A percentile compares a stretch with the other conserved stretches of the same genome.
Evolutionary conservation across 2,329 filamentous ascomycete species (phyloP).

Genomic region (Microascus cirrosus): DNA sequence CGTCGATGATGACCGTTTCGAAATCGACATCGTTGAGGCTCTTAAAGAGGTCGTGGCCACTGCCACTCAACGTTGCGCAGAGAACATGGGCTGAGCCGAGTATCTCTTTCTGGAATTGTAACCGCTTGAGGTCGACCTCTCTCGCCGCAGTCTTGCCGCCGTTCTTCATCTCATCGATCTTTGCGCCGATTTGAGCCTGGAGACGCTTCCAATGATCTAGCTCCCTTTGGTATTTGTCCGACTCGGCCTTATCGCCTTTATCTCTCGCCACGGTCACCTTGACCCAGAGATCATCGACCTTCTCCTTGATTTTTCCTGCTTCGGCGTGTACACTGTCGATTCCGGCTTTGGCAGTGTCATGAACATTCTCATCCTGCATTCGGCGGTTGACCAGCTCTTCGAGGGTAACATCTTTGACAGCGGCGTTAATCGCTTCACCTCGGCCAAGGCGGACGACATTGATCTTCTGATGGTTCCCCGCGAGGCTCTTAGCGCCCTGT

Average conservation of each 20-base stretch:
- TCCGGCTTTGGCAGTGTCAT: slow-evolving; percentile 42
- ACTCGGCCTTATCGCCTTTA: slow-evolving; percentile 32
- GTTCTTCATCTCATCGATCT: slow-evolving; percentile 81
- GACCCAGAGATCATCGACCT: slow-evolving; percentile 59
- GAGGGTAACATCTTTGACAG: slow-evolving; percentile 82
- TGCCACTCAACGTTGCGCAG: slow-evolving; percentile 89
- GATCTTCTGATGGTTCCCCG: slow-evolving; percentile 62
- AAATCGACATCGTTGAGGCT: slow-evolving; percentile 89
- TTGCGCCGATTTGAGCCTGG: slow-evolving; percentile 61
- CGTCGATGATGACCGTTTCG: slow-evolving; percentile 96
- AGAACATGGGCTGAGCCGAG: slow-evolving; percentile 85
- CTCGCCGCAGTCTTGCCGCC: slow-evolving; percentile 71
- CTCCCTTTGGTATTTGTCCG: slow-evolving; percentile 56
- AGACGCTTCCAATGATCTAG: slow-evolving; percentile 69
- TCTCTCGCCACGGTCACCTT: slow-evolving; percentile 58
- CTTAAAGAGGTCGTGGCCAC: slow-evolving; percentile 95
- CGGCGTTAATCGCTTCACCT: slow-evolving; percentile 82
- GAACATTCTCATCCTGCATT: slow-evolving; percentile 49
- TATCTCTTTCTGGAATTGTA: slow-evolving; percentile 80
- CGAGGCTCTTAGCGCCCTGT: slow-evolving; percentile 66
- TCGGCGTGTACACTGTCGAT: slow-evolving; percentile 52
- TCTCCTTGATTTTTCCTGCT: slow-evolving; percentile 61
- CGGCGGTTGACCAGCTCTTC: slow-evolving; percentile 79
- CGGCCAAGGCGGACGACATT: slow-evolving; percentile 84
- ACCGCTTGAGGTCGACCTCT: slow-evolving; percentile 75